Conservation (phyloP, 257 asterid species). For the Cordia subcordata region DNA sequence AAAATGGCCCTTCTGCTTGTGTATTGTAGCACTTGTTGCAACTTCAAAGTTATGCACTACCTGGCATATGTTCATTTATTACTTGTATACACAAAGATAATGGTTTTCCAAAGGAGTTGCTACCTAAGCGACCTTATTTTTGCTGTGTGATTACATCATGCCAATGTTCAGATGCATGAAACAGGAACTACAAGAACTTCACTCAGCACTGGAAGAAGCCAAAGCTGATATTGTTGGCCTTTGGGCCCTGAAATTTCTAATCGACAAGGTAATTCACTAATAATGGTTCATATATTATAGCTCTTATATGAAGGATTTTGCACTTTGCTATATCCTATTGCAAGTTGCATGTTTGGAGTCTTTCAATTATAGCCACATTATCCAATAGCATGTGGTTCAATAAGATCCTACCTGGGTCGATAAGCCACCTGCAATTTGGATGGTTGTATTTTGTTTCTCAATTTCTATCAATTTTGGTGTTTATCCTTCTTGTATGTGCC, state of each 20-base stretch:
- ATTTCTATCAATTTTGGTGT: not conserved
- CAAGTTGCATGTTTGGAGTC: too few species aligned
- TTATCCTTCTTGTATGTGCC: too few species aligned
- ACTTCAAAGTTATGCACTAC: too few species aligned
- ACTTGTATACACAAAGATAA: too few species aligned
- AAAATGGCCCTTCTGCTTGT: too few species aligned
- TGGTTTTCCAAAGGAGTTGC: not conserved
- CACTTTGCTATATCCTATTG: not conserved
- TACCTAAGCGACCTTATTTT: not conserved
- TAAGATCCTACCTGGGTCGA: not conserved
- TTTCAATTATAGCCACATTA: too few species aligned
- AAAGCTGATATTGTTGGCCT: conserved; percentile 99
- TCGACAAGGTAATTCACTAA: conserved; percentile 44
- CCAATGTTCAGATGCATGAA: conserved; percentile 5
- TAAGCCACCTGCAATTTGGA: not conserved
- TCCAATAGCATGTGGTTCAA: too few species aligned
- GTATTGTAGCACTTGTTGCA: too few species aligned
- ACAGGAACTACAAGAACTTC: conserved; percentile 96
- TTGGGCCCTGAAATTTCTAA: conserved; percentile 89
- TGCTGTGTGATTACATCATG: conserved; percentile 9
- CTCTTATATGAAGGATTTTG: not conserved
- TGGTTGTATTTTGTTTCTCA: not conserved
- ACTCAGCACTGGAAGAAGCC: conserved; percentile 94
- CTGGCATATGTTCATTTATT: too few species aligned
- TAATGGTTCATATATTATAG: not conserved